Conservation (phyloP, 2,329 filamentous ascomycete genomes). For the Orbilia quercus region DNA sequence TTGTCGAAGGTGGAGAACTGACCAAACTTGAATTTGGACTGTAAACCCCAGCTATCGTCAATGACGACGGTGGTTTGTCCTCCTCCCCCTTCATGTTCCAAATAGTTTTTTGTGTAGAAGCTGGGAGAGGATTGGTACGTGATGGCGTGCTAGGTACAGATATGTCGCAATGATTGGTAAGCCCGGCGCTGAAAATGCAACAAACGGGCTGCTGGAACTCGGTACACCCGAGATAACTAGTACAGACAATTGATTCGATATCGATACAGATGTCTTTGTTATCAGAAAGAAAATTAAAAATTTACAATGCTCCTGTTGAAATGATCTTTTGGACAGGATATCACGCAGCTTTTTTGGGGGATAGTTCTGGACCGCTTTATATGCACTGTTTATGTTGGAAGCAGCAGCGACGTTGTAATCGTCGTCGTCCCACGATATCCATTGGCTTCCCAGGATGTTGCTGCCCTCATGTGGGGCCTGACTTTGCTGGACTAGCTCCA, state of each 20-base stretch:
- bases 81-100: constrained; percentile 31
- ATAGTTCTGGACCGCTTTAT: constrained; percentile 39
- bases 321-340: not conserved
- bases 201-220: constrained; percentile 4
- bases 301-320: no score
- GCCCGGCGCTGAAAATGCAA: constrained; percentile 34
- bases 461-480: constrained; percentile 26
- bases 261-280: no score
- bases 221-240: no score
- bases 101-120: constrained; percentile 19
- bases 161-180: constrained; percentile 56
- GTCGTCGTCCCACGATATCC: constrained; percentile 35
- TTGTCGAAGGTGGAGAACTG: constrained; percentile 35
- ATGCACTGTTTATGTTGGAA: constrained; percentile 27
- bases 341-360: constrained; percentile 19
- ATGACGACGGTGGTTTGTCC: constrained; percentile 40
- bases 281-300: not conserved
- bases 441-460: constrained; percentile 24
- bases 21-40: constrained; percentile 35
- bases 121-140: constrained; percentile 31
- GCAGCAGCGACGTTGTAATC: constrained; percentile 22
- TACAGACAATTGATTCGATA: no score
- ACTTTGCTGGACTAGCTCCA: constrained; percentile 29
- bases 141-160: constrained; percentile 54
- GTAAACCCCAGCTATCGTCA: constrained; percentile 41